Evolutionary conservation across 768 basidiomycete genomes (phyloP).

Genomic region (Kwoniella heveanensis): DNA sequence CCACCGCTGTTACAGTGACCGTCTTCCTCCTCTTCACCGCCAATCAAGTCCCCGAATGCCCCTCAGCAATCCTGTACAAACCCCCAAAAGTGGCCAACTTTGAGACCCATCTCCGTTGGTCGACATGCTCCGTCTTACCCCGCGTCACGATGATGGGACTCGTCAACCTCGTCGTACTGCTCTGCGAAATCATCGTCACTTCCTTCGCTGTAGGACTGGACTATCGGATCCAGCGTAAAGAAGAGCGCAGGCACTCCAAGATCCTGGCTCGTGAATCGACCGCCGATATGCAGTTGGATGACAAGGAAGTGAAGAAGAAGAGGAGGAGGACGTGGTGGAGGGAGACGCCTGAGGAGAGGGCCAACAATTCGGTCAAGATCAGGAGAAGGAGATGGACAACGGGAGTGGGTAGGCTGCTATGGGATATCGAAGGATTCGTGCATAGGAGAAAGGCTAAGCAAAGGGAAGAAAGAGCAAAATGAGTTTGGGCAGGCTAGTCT

Average conservation of each 20-base stretch:
- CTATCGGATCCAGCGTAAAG: conserved; percentile 16
- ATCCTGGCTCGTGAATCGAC: background rate
- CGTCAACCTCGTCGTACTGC: conserved; percentile 11
- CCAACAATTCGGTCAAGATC: background rate
- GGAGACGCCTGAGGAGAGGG: conserved; percentile 3
- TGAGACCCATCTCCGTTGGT: conserved; percentile 18
- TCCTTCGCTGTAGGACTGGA: conserved; percentile 10
- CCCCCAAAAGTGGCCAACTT: conserved; percentile 11
- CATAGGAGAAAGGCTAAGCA: background rate
- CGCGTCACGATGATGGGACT: conserved; percentile 11
- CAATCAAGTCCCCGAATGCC: conserved; percentile 15
- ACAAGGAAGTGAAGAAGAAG: conserved; percentile 3
- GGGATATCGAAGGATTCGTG: conserved; percentile 19
- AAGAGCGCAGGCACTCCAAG: background rate
- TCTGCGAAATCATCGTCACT: conserved; percentile 6
- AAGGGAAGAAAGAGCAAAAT: background rate
- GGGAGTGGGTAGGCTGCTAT: conserved; percentile 17
- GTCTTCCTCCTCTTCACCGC: conserved; percentile 11
- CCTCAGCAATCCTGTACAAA: conserved; percentile 15
- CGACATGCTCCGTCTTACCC: conserved; percentile 13
- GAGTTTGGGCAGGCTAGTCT: too few relatives aligned
- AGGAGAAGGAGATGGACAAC: conserved; percentile 16
- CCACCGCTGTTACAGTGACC: background rate
- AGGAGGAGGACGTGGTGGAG: conserved; percentile 12
- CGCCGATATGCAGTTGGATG: background rate